Percentiles rank a stretch among this genome's conserved stretches.
These are phyloP conservation scores for Magnusiomyces ingens DNA, from an alignment of 1,139 yeast species.

Conservation along the genomic window DNA sequence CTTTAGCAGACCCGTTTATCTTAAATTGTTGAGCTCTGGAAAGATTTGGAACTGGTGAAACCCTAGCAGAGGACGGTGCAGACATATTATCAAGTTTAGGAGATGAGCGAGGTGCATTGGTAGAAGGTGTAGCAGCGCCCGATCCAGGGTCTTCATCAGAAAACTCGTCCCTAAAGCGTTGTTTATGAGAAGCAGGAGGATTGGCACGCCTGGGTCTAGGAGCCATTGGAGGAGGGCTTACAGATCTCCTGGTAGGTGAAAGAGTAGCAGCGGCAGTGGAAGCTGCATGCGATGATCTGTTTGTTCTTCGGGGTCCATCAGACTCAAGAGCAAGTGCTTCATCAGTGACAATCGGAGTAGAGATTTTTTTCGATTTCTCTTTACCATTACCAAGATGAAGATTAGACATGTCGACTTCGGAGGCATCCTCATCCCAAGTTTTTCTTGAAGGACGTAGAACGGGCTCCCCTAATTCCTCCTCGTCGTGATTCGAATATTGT, in stretches of 20 bases:
- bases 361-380: background rate
- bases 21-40: slow-evolving; percentile 18
- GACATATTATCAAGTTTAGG: background rate
- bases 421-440: slow-evolving; percentile 19
- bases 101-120: slow-evolving; percentile 4
- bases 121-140: slow-evolving; percentile 7
- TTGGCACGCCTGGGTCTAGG: slow-evolving; percentile 11
- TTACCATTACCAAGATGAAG: background rate
- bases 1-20: slow-evolving; percentile 7
- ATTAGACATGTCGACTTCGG: slow-evolving; percentile 13
- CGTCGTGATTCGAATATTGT: slow-evolving; percentile 7
- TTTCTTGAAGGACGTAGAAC: background rate
- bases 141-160: slow-evolving; percentile 14
- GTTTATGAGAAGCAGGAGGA: background rate
- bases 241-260: background rate
- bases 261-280: background rate
- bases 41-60: slow-evolving; percentile 1
- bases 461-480: slow-evolving; percentile 6
- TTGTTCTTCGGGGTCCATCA: background rate
- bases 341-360: slow-evolving; percentile 8
- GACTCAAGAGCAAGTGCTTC: slow-evolving; percentile 16
- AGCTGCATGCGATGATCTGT: background rate
- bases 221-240: slow-evolving; percentile 12
- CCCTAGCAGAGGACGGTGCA: slow-evolving; percentile 1
- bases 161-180: slow-evolving; percentile 7